Percentiles rank a stretch among this genome's conserved stretches.
phyloP scores from a whole-genome alignment of 208 protist genomes.

The Trypanosoma platydactyli region DNA sequence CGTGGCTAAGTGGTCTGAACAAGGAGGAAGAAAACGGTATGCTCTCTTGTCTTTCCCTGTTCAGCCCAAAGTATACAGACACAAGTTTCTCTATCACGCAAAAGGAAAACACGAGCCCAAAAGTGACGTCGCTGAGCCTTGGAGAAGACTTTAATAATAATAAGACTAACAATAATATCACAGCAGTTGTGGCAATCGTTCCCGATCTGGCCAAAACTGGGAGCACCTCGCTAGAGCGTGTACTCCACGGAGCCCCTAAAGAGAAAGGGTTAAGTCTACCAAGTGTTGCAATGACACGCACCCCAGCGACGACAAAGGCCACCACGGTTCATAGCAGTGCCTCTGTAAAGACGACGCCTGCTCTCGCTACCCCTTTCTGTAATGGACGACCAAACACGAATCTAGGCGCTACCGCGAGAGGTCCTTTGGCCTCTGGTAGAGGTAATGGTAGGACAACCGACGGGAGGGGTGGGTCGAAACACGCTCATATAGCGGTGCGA shows the following conservation, averaged over 20 bases:
- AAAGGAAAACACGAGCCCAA: background rate
- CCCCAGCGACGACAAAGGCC: background rate
- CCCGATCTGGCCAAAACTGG: background rate
- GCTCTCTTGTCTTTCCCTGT: constrained; percentile 3
- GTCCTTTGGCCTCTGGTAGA: background rate
- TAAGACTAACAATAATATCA: background rate
- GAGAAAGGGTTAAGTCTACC: background rate
- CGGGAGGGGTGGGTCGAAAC: background rate
- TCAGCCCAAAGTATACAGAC: background rate
- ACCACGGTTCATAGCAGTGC: background rate
- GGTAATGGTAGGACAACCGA: background rate
- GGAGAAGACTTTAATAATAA: constrained; percentile 3
- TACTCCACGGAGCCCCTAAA: too few species aligned
- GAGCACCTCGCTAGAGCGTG: too few species aligned
- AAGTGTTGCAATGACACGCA: background rate
- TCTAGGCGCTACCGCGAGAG: background rate
- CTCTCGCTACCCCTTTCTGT: background rate
- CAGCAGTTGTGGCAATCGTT: constrained; percentile 10
- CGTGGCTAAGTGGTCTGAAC: constrained; percentile 44
- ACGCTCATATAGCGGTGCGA: background rate
- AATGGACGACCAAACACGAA: background rate
- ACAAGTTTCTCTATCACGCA: background rate
- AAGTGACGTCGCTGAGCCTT: background rate
- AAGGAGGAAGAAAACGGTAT: background rate
- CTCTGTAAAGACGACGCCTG: background rate